These are phyloP conservation scores for Arthroderma uncinatum DNA, from an alignment of 2,329 filamentous ascomycete genomes.

Conservation along the genomic window DNA sequence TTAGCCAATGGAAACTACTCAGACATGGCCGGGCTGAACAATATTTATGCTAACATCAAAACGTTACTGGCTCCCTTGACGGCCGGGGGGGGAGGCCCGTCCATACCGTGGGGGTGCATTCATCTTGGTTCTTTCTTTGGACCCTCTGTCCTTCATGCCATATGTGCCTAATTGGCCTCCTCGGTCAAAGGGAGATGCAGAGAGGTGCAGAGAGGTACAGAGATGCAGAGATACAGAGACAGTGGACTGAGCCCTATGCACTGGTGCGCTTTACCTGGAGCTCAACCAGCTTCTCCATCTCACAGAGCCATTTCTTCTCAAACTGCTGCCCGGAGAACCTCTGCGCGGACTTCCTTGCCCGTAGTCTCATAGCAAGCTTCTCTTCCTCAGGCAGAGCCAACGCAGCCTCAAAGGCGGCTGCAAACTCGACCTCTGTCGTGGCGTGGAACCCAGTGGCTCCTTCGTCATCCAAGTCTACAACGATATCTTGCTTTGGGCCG, in stretches of 20 bases:
- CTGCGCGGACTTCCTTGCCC: constrained; percentile 66
- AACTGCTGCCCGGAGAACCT: constrained; percentile 86
- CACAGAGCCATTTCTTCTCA: constrained; percentile 60
- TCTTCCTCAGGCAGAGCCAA: constrained; percentile 52
- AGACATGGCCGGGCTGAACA: neutral
- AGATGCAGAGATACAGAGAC: no score
- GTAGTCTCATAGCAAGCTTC: constrained; percentile 59
- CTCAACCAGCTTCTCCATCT: constrained; percentile 61
- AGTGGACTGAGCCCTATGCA: neutral
- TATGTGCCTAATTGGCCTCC: neutral
- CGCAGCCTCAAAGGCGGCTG: constrained; percentile 66
- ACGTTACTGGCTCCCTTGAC: neutral
- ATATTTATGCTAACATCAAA: neutral
- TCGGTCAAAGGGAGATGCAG: neutral
- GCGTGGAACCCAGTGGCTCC: constrained; percentile 84
- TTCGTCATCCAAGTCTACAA: constrained; percentile 62
- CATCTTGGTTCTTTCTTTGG: neutral
- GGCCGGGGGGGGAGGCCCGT: neutral
- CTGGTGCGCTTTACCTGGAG: constrained; percentile 22
- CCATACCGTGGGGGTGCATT: neutral
- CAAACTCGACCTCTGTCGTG: constrained; percentile 65
- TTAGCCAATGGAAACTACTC: constrained; percentile 1
- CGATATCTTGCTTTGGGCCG: constrained; percentile 87
- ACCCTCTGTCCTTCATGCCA: neutral
- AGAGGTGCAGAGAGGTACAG: no score